Evolutionary conservation across 495 filamentous ascomycete species (phyloP), one percentile per base, ranked within the genome.

Genomic region (Cudoniella acicularis): DNA sequence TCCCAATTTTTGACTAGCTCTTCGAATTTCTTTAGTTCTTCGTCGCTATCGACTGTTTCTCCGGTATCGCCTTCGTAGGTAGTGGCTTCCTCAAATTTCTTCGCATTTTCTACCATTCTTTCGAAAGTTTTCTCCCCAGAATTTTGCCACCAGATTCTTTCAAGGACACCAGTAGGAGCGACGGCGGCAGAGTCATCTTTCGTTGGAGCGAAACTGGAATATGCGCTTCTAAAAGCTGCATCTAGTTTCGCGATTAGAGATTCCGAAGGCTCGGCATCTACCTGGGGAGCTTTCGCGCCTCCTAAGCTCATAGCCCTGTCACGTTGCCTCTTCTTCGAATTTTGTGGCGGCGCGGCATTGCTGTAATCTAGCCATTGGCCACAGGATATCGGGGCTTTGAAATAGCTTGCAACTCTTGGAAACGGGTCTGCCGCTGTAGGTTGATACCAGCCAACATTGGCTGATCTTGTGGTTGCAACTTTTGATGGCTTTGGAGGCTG

Each of bases 81-180:
- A 0, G 57, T 55, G 2, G 69, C 69, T n/a, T 17, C 24, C 9
- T 69, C 62, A n/a, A 63, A 59, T 6, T 36, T 58, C 22, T 56
- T 68, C 54, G 22, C 63, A 70, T 75, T 43, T 51, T 80, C 70
- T 25, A 79, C 77, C 58, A 81, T 72, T 11, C 81, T 74, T 22
- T 80, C 64, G 62, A 83, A 80, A 23, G 75, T 77, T 57, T 81
- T 82, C 58, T 83, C 78, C 23, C 92, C 92, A 41, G 85, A 72
- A 59, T 85, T 84, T 56, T 85, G 82, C 92, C 92, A 97, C 92
- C 92, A 97, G n/a, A 96, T 74, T 43, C 83, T 75, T 55, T 87
- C 83, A 54, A 90, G 86, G 23, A 82, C 75, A 59, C 88, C 85
- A 11, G 79, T 80, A 36, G 92, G 83, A 9, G 92, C 73, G 54